Evolutionary conservation across 2,329 filamentous ascomycete species (phyloP).

Genomic region (Talaromyces sp.): DNA sequence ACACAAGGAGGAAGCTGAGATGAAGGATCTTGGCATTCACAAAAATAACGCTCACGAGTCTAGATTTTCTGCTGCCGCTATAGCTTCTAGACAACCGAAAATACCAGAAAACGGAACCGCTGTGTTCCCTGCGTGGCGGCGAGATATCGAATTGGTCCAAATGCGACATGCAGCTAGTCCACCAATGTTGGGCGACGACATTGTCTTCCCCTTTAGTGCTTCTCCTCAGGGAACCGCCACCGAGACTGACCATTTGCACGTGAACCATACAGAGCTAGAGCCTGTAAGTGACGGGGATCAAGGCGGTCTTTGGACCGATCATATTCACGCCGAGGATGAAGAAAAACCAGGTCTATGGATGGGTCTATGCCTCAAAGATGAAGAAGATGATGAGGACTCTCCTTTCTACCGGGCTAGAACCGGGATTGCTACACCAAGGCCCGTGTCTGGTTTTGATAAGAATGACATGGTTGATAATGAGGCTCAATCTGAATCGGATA

Average conservation of each 20-base stretch:
- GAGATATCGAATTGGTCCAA: conserved; percentile 38
- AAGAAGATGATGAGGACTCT: conserved; percentile 15
- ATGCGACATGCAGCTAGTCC: conserved; percentile 61
- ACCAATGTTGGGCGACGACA: conserved; percentile 80
- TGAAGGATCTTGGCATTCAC: conserved; percentile 31
- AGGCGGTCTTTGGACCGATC: conserved; percentile 69
- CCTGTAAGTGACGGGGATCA: conserved; percentile 50
- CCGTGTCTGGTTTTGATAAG: conserved; percentile 16
- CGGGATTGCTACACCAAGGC: conserved; percentile 26
- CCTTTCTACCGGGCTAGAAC: conserved; percentile 13
- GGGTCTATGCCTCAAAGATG: conserved; percentile 33
- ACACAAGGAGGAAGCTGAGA: conserved; percentile 63
- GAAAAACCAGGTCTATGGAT: conserved; percentile 39
- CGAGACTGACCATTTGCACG: conserved; percentile 62
- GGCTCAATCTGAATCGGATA: background rate
- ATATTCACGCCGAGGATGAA: conserved; percentile 48
- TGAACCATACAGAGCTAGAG: conserved; percentile 43
- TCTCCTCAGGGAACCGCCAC: conserved; percentile 82
- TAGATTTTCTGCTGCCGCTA: conserved; percentile 29
- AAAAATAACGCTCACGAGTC: conserved; percentile 26
- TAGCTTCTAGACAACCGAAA: conserved; percentile 22
- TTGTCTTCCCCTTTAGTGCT: conserved; percentile 72
- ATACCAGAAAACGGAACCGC: conserved; percentile 13
- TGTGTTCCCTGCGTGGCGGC: conserved; percentile 19
- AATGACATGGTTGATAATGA: conserved; percentile 19